Evolutionary conservation across 345 rosid species (phyloP), one percentile per base, ranked within the genome.

Genomic region (Jatropha curcas): DNA sequence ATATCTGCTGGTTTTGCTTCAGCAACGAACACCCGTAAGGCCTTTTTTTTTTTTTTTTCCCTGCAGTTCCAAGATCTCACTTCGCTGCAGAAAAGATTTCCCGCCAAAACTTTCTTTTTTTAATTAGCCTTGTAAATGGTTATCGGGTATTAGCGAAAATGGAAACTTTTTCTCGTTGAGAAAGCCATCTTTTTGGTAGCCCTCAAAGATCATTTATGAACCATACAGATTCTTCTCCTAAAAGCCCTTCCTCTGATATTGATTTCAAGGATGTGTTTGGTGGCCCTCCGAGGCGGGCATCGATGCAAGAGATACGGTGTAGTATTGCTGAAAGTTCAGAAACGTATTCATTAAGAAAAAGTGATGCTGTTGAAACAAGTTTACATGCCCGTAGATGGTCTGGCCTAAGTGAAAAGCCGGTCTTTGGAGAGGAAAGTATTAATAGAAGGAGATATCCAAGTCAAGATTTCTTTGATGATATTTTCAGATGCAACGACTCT

Each of bases 201-300:
- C 79, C 68, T 28, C 67, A 59, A 50, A 70, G 74, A 28, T 66
- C 85, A 17, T 19, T 62, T 30, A 61, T 68, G 14, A 72, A 68
- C 28, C 41, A 58, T 74, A 80, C 20, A 33, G 56, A 41, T 65
- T 43, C 81, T 53, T 71, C 80, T 46, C 70, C 74, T 5, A 63
- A 52, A 19, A 43, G 67, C 27, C 71, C 70, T 0, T 41, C 48
- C 74, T 74, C 93, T 4, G 97, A 90, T 76, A 51, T 90, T 52
- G 96, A 92, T 79, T 94, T 91, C 75, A 73, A 74, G 2, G 97
- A 90, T 34, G 98, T 92, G 35, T 94, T 94, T 57, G 97, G 98
- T 24, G 98, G 97, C 28, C 96, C 93, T 3, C 97, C 98, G 1
- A 77, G 89, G 78, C 74, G 90, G 67, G 77, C 86, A 0, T 88